Percentiles rank a stretch among this genome's conserved stretches.
These are phyloP conservation scores for Aureobasidium sp. DNA, from an alignment of 2,329 filamentous ascomycete species.

Conservation along the genomic window DNA sequence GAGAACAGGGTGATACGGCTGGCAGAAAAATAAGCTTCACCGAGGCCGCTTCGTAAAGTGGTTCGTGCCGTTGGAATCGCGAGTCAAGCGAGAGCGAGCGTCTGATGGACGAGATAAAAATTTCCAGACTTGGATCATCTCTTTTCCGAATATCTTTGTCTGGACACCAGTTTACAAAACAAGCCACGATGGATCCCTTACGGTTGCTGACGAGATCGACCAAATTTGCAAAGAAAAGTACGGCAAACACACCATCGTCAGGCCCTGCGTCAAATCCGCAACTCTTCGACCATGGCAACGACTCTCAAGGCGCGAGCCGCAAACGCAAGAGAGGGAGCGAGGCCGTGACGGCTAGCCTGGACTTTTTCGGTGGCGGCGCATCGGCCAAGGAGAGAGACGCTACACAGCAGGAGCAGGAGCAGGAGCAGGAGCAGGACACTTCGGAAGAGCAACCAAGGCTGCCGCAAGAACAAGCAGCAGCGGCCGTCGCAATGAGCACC, in stretches of 20 bases:
- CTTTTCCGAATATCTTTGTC: not conserved
- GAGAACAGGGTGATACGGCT: too few species aligned
- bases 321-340: conserved; percentile 39
- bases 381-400: conserved; percentile 6
- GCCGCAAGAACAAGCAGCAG: conserved; percentile 18
- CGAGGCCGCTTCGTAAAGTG: too few species aligned
- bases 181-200: conserved; percentile 10
- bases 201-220: conserved; percentile 10
- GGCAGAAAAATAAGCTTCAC: too few species aligned
- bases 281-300: conserved; percentile 7
- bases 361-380: conserved; percentile 35
- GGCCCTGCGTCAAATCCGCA: conserved; percentile 15
- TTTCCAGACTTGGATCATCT: not conserved
- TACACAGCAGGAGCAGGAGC: not conserved
- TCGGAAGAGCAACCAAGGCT: conserved; percentile 13
- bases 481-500: conserved; percentile 45
- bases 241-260: conserved; percentile 2
- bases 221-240: conserved; percentile 2
- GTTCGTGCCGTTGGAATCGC: too few species aligned
- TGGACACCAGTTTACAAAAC: not conserved
- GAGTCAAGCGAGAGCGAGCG: too few species aligned
- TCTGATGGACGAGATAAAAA: not conserved
- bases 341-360: conserved; percentile 31
- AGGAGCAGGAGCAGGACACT: conserved; percentile 4
- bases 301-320: not conserved